phyloP scores from a whole-genome alignment of 768 basidiomycete genomes.

The Leucocoprinus leucothites region DNA sequence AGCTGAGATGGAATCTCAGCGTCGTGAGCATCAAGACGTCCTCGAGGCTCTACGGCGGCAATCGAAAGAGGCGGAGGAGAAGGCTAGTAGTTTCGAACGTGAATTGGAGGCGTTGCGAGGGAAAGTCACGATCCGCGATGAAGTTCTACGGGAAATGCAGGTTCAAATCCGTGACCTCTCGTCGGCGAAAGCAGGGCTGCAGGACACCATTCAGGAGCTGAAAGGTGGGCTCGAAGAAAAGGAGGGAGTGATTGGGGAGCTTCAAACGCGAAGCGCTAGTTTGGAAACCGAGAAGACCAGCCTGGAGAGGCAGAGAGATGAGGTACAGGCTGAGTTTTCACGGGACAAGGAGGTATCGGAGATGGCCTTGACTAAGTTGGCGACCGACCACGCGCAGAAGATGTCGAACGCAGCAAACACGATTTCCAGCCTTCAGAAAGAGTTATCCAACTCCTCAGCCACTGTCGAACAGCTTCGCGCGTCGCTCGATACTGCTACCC shows the following conservation, averaged over 20 bases:
- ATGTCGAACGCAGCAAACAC: background rate
- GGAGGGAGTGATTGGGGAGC: background rate
- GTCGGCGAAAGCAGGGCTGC: background rate
- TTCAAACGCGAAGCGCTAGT: background rate
- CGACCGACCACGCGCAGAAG: background rate
- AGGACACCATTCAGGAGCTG: background rate
- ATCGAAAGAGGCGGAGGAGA: background rate
- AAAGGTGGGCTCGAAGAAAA: background rate
- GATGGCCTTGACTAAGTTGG: background rate
- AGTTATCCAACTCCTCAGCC: background rate
- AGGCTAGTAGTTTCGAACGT: background rate
- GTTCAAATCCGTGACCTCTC: background rate
- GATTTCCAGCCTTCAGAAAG: background rate
- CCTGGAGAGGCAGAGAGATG: background rate
- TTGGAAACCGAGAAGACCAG: background rate
- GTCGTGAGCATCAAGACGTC: background rate
- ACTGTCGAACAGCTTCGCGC: background rate
- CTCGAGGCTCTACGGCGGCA: background rate
- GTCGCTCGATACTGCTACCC: background rate
- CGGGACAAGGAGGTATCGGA: background rate
- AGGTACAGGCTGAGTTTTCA: background rate
- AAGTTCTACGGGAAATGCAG: background rate
- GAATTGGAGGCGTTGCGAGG: background rate
- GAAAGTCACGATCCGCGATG: background rate
- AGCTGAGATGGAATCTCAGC: background rate